phyloP scores from a whole-genome alignment of 2,329 filamentous ascomycete species.

The Botrytis fabae region DNA sequence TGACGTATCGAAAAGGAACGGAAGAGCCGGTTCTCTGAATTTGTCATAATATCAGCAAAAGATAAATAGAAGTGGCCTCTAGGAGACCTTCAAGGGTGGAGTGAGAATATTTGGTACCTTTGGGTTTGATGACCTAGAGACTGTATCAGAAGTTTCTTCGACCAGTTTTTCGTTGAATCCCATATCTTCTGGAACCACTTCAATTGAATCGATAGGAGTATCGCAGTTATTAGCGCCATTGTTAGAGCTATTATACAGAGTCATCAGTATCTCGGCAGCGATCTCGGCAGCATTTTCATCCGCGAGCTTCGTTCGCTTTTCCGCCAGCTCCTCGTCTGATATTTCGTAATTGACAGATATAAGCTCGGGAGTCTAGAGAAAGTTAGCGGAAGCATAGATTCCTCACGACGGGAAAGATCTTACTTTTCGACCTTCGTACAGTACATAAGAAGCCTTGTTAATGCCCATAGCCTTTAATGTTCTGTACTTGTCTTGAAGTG shows the following conservation, averaged over 20 bases:
- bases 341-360: background rate
- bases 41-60: background rate
- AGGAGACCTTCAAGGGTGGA: too few relatives aligned
- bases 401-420: background rate
- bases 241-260: background rate
- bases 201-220: background rate
- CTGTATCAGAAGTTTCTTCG: background rate
- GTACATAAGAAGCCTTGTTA: background rate
- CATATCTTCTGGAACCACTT: background rate
- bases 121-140: background rate
- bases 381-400: background rate
- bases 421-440: background rate
- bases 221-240: background rate
- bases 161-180: background rate
- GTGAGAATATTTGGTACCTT: background rate
- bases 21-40: background rate
- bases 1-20: background rate
- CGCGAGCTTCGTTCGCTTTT: too few relatives aligned
- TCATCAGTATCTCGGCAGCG: background rate
- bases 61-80: background rate
- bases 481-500: background rate
- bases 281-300: background rate
- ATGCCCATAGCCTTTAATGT: background rate
- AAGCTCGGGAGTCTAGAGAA: background rate
- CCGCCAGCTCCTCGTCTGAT: background rate